Base-by-base conservation (phyloP, 2,329 filamentous ascomycete species). In the Paraphaeosphaeria minitans region DNA sequence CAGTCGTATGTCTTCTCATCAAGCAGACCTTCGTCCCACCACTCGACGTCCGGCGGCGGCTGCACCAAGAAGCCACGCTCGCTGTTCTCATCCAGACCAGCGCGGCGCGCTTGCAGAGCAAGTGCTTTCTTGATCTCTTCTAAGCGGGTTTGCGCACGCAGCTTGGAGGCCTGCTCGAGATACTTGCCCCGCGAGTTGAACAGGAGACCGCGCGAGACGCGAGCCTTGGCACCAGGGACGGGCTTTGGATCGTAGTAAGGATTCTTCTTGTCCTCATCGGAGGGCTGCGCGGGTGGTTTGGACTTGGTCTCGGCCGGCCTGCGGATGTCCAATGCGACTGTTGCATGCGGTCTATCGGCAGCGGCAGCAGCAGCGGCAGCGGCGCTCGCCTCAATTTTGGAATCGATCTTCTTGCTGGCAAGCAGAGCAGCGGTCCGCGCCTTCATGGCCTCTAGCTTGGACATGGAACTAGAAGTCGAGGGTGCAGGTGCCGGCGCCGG, bases 141-240 rank as follows among this genome's bases (percentile, higher is more conserved):
- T 29, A 99, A 82, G 52, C 90, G 89, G 43, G 90, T 92, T 78
- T 97, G 93, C 60, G 92, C 87, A 62, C 95, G 89, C 53, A 97
- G 81, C 57, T 93, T 93, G 75, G 92, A 94, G 8, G 91, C 95
- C 78, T 98, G 94, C 64, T 93, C 89, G 60, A 98, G 97, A 72
- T 97, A 98, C 83, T 98, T 98, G 54, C 95, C 95, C 76, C 96
- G 96, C 67, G 93, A 89, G 69, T 97, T 97, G 82, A 99, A 98
- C 13, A 92, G 81, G 19, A 99, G 83, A 64, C 91, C 88, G 59
- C 91, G 88, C 12, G 92, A 85, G 63, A 90, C 84, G 52, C 93
- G 85, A 39, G 84, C 82, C 70, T 76, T 82, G 62, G 79, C 71
- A 55, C 81, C 80, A 64, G 83, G 82, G 56, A 89, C 87, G 13